These are phyloP conservation scores for Geosmithia morbida DNA, from an alignment of 2,329 filamentous ascomycete genomes.

Conservation along the genomic window DNA sequence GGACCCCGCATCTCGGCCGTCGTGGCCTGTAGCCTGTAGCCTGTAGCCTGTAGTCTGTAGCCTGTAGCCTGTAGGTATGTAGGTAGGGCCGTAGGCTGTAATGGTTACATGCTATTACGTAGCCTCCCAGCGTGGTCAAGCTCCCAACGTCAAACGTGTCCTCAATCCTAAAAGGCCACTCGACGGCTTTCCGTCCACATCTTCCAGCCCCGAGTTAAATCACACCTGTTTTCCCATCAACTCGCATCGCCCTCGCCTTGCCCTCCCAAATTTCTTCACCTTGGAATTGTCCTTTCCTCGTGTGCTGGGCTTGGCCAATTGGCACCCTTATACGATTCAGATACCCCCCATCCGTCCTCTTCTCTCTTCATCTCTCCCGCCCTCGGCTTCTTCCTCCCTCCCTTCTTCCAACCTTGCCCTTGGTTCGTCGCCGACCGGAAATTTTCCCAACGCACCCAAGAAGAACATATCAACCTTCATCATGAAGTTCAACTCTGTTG, in stretches of 20 bases:
- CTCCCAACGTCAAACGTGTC: conserved; percentile 3
- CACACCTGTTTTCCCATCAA: background rate
- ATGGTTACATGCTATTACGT: no score
- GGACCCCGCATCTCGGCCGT: background rate
- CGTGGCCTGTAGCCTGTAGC: background rate
- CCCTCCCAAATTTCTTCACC: background rate
- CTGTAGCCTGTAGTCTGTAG: no score
- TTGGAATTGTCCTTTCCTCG: background rate
- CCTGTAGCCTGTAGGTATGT: no score
- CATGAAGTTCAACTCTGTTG: conserved; percentile 76
- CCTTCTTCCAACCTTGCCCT: background rate
- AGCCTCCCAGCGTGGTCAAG: background rate
- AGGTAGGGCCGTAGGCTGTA: no score
- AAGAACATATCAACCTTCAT: conserved; percentile 1
- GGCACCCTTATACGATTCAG: background rate
- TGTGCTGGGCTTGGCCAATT: conserved; percentile 2
- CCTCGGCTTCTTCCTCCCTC: background rate
- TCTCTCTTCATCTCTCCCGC: background rate
- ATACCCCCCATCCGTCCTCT: background rate
- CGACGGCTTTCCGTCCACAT: background rate
- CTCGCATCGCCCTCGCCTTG: background rate
- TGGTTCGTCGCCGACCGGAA: background rate
- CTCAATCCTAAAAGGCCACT: background rate
- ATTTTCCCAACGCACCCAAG: background rate
- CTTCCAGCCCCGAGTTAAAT: conserved; percentile 2